Base-by-base conservation (phyloP, 202 grass and related monocot species). In the Cymbopogon flexuosus region DNA sequence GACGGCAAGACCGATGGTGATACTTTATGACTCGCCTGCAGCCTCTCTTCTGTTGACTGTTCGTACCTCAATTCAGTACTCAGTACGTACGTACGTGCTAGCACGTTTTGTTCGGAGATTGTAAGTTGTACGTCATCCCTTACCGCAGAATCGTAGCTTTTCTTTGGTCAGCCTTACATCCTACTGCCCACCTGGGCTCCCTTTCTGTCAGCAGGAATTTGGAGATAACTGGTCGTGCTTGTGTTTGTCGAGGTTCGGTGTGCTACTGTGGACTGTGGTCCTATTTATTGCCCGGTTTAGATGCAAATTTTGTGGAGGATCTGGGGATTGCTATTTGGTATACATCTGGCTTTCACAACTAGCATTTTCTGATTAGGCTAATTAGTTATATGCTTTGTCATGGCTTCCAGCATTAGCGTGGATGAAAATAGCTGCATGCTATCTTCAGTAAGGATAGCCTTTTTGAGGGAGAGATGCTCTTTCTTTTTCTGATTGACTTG, bases 111-210 rank as follows among this genome's bases (percentile, higher is more conserved):
- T 59, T 23, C 9, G 57, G 51, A 59, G 35, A 21, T 47, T 78
- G 65, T 41, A 76, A 27, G 31, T 12, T 78, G 27, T 66, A 14
- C 46, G 2, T 67, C 45, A 4, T 68, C n/a, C 10, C 45, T 18
- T 24, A 21, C 22, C 61, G 87, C 66, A 34, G 59, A 62, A 35
- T 33, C 10, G 6, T 43, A 68, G 37, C 1, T 52, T 19, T 22
- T 79, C 83, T 79, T 74, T 8, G 68, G 33, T 89, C 87, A 86
- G 68, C 87, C 12, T 73, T 42, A 72, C 82, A 65, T 47, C 24
- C 54, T 65, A 3, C 64, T 21, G 52, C n/a, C n/a, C 52, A 57
- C 52, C 16, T 57, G 15, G 5, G 16, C 76, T 70, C 70, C 10
- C n/a, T 69, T 77, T 56, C 45, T 58, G 33, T 79, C 34, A 3